phyloP scores from a whole-genome alignment of 1,139 yeast genomes.

The Nakaseomyces glabratus region DNA sequence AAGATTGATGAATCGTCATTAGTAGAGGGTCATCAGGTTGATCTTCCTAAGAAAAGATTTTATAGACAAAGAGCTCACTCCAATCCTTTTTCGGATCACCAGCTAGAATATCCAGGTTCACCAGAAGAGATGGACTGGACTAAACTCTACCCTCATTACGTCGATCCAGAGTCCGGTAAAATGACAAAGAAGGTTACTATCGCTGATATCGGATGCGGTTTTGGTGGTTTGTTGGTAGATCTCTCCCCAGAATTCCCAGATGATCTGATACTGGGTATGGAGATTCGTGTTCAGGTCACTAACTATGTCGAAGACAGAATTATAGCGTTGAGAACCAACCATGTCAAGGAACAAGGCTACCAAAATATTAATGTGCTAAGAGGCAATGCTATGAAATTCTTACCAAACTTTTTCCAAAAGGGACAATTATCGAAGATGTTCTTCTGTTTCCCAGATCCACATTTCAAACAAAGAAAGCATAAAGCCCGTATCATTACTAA shows the following conservation, averaged over 20 bases:
- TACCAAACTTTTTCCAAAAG: slow-evolving; percentile 83
- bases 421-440: slow-evolving; percentile 82
- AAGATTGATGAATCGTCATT: slow-evolving; percentile 24
- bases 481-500: slow-evolving; percentile 92
- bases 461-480: slow-evolving; percentile 93
- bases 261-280: slow-evolving; percentile 81
- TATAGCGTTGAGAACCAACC: slow-evolving; percentile 58
- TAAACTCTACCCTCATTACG: slow-evolving; percentile 55
- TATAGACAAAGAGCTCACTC: slow-evolving; percentile 98
- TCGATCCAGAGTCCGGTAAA: slow-evolving; percentile 36
- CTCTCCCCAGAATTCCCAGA: slow-evolving; percentile 72
- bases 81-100: slow-evolving; percentile 93
- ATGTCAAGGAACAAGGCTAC: slow-evolving; percentile 36
- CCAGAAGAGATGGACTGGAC: slow-evolving; percentile 89
- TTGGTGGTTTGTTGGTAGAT: slow-evolving; percentile 82
- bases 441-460: slow-evolving; percentile 99
- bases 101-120: slow-evolving; percentile 71
- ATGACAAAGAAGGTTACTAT: slow-evolving; percentile 61
- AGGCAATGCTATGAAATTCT: slow-evolving; percentile 95
- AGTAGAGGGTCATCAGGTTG: slow-evolving; percentile 28
- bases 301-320: slow-evolving; percentile 94
- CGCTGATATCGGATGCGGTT: slow-evolving; percentile 97
- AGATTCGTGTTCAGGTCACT: slow-evolving; percentile 94
- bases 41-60: slow-evolving; percentile 70
- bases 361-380: slow-evolving; percentile 84